Evolutionary conservation across 2,329 filamentous ascomycete species (phyloP), one percentile per base, ranked within the genome.

Genomic region (Nothopassalora personata): DNA sequence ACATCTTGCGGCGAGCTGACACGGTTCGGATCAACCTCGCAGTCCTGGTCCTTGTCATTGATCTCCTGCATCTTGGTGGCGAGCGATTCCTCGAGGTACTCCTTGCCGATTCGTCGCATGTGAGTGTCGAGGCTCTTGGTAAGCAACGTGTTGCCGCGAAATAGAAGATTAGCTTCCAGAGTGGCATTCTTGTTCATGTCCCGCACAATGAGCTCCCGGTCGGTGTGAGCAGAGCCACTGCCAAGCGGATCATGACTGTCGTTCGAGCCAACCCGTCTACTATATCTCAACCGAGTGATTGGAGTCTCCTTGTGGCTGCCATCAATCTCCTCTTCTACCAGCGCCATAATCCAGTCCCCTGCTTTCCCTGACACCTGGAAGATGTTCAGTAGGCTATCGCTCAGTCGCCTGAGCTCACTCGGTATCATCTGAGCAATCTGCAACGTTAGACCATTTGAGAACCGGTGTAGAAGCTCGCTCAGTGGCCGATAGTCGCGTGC

Each of bases 311-410:
- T 95, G 57, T 91, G 85, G 18, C 94, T 86, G 0, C 93, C 93
- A 69, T 97, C 94, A 58, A 99, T 97, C 73, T 99, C 94, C 70
- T 97, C 93, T 73, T 99, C 94, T 0, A 97, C 90, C 45, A 99
- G 79, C 2, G 90, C 87, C 80, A 91, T 94, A 23, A 99, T 82
- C 94, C 94, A 99, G 60, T 97, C 91, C 47, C 83, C 83, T 2
- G 90, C 89, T 39, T 85, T 84, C 0, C 90, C 91, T 2, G 91
- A 93, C 3, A 96, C 92, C 71, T 99, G 94, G 68, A 93, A 99
- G 54, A 99, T 96, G 71, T 97, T 95, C 63, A 97, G 78, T 39
- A 97, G 84, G 30, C 89, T 86, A 70, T 97, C 92, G 1, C 91
- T 89, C 8, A 97, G 74, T n/a, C 85, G 82, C 55, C 88, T 88